Conservation (phyloP, 1,284 basidiomycete genomes). For the Psilocybe mexicana region DNA sequence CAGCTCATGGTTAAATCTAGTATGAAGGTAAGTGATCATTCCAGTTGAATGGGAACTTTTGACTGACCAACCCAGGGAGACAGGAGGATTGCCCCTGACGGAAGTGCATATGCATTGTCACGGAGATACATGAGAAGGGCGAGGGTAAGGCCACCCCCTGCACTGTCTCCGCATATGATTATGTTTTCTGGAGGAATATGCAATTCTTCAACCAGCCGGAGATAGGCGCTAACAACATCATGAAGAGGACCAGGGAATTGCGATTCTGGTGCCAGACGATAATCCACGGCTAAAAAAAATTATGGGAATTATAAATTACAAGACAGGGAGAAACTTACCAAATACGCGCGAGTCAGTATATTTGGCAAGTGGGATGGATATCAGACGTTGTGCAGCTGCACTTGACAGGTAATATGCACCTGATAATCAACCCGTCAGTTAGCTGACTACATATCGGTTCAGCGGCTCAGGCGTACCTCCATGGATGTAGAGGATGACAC, state of each 20-base stretch:
- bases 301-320: neutral
- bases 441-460: neutral
- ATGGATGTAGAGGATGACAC: conserved; percentile 92
- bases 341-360: conserved; percentile 93
- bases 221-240: conserved; percentile 86
- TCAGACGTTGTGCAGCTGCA: conserved; percentile 89
- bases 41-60: neutral
- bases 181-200: conserved; percentile 91
- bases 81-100: conserved; percentile 82
- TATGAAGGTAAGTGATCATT: conserved; percentile 9
- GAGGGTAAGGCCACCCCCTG: conserved; percentile 87
- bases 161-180: conserved; percentile 88
- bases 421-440: conserved; percentile 28
- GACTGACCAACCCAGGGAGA: conserved; percentile 93
- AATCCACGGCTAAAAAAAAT: conserved; percentile 77
- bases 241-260: conserved; percentile 93
- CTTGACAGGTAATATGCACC: conserved; percentile 94
- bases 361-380: conserved; percentile 92
- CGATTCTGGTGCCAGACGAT: conserved; percentile 94
- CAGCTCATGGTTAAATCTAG: conserved; percentile 93
- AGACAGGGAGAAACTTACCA: conserved; percentile 50
- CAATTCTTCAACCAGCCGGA: conserved; percentile 87
- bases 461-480: conserved; percentile 60
- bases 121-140: conserved; percentile 92
- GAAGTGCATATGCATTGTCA: conserved; percentile 81